A percentile compares a stretch with the other conserved stretches of the same genome.
These are phyloP conservation scores for Solanum megistacrolobum DNA, from an alignment of 257 asterid species.

Conservation along the genomic window DNA sequence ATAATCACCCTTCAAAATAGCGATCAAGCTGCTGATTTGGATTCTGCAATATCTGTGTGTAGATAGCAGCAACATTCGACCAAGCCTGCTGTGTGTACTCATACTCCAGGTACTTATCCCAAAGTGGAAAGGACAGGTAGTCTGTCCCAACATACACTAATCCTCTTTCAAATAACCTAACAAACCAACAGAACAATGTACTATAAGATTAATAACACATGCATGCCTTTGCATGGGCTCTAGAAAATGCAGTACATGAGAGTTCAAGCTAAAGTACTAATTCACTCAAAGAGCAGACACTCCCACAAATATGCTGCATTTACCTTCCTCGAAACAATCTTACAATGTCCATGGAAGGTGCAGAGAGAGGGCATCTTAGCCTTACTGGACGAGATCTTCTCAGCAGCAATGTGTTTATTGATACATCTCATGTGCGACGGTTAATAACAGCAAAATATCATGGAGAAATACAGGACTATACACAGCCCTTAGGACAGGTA, in stretches of 20 bases:
- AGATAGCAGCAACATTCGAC: slow-evolving; percentile 75
- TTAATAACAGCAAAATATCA: slow-evolving; percentile 51
- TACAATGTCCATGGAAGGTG: slow-evolving; percentile 69
- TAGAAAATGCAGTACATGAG: slow-evolving; percentile 18
- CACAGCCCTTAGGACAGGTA: slow-evolving; percentile 48
- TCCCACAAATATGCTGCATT: slow-evolving; percentile 47
- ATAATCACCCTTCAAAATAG: slow-evolving; percentile 84
- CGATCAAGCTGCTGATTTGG: slow-evolving; percentile 96
- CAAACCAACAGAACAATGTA: slow-evolving; percentile 14
- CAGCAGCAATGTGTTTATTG: slow-evolving; percentile 62
- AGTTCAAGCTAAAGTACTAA: slow-evolving; percentile 28
- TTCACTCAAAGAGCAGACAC: slow-evolving; percentile 56
- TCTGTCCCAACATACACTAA: slow-evolving; percentile 92
- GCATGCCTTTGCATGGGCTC: slow-evolving; percentile 16
- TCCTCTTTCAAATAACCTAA: slow-evolving; percentile 96
- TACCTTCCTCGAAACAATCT: slow-evolving; percentile 85
- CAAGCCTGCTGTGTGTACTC: slow-evolving; percentile 84
- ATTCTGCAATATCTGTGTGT: slow-evolving; percentile 70
- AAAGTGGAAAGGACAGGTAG: slow-evolving; percentile 82
- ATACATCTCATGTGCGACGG: slow-evolving; percentile 86
- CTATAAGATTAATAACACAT: slow-evolving; percentile 7
- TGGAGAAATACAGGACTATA: slow-evolving; percentile 56
- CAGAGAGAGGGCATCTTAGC: slow-evolving; percentile 65
- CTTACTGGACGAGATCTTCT: slow-evolving; percentile 64
- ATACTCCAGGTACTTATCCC: slow-evolving; percentile 95